phyloP scores from a whole-genome alignment of 805 yeast species.

The Saccharomycopsis guyanensis region DNA sequence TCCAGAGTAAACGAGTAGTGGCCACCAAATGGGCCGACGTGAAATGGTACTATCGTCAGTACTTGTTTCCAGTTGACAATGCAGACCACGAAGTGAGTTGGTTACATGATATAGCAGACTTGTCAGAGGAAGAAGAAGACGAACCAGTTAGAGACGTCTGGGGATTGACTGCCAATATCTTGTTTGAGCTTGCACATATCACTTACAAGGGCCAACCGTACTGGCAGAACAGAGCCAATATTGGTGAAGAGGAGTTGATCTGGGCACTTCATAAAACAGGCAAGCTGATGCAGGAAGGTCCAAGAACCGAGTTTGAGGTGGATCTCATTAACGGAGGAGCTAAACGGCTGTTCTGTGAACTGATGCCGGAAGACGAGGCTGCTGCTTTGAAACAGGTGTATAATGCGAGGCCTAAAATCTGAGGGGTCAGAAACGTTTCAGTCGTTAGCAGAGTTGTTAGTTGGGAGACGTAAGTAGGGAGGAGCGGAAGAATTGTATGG shows the following conservation, averaged over 20 bases:
- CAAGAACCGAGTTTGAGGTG: constrained; percentile 38
- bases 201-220: constrained; percentile 34
- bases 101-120: constrained; percentile 53
- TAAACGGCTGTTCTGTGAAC: constrained; percentile 37
- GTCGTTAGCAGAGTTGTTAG: too few species aligned
- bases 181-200: constrained; percentile 61
- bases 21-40: constrained; percentile 63
- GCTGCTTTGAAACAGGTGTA: constrained; percentile 36
- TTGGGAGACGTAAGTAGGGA: too few species aligned
- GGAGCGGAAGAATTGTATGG: too few species aligned
- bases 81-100: constrained; percentile 47
- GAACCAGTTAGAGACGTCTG: constrained; percentile 58
- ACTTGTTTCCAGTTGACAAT: constrained; percentile 49
- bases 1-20: constrained; percentile 27
- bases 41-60: constrained; percentile 58
- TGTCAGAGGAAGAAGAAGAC: constrained; percentile 50
- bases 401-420: constrained; percentile 13
- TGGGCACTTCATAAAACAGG: constrained; percentile 37
- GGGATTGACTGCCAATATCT: constrained; percentile 76
- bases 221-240: constrained; percentile 22
- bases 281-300: constrained; percentile 35
- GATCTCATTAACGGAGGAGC: constrained; percentile 34
- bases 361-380: constrained; percentile 39
- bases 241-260: constrained; percentile 54
- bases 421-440: neutral